Evolutionary conservation across 169 alveolate genomes (phyloP), one percentile per base, ranked within the genome.

Genomic region (Prorocentrum cordatum): DNA sequence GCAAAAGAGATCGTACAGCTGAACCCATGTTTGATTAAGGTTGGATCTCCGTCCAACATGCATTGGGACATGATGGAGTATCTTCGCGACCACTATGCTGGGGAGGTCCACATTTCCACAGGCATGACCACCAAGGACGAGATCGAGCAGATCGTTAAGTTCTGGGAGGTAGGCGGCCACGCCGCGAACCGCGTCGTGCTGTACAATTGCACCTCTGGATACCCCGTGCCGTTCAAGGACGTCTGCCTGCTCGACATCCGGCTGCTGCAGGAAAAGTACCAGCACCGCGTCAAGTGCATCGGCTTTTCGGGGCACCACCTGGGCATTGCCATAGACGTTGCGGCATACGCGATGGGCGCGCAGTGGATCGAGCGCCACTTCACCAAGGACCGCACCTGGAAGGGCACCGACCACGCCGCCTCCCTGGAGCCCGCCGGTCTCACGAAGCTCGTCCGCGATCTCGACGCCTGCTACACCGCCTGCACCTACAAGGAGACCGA

Each of bases 381-480:
- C 70, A 59, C 70, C 70, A 59, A 59, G 70, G 70, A 59, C 70
- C 70, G 70, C 22, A 59, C 70, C 7, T 59, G 70, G 70, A 59
- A 59, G 70, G 70, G 70, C 70, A 59, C 70, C 20, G 70, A 59
- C n/a, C 70, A 59, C 36, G 70, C 70, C 4, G 70, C 70, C 5
- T n/a, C 33, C 14, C 20, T 59, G 36, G 35, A 59, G 26, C 54
- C 54, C 9, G 54, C 54, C 9, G n/a, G 54, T 42, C 16, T 42
- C n/a, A 42, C 54, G 16, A 42, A 42, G 54, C 54, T 42, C n/a
- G 6, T 24, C 14, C 70, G 70, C 22, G 70, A 59, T 16, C 26
- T 59, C 36, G 22, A n/a, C 10, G 70, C 70, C 24, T n/a, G 36
- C 38, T 24, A 6, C 5, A 7, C 12, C 16, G 16, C 38, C 38